These are phyloP conservation scores for Rubia peregrina DNA, from an alignment of 305 asterid species.

Conservation along the genomic window DNA sequence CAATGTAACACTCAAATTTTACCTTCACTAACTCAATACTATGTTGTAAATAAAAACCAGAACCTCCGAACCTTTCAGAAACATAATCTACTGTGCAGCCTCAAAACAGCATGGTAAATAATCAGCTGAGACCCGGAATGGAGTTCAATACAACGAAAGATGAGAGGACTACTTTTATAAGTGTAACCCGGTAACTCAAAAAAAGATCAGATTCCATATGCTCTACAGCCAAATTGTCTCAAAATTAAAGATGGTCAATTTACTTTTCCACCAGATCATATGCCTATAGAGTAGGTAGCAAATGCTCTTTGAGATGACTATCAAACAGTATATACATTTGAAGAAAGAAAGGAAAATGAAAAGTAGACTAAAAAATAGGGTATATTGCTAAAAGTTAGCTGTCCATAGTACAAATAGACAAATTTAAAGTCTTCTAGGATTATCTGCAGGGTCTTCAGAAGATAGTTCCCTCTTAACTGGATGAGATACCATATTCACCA, in stretches of 20 bases:
- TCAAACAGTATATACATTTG: neutral
- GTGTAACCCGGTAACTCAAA: neutral
- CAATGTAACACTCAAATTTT: neutral
- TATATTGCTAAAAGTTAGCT: neutral
- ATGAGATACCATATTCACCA: neutral
- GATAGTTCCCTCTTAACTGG: neutral
- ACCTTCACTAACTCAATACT: neutral
- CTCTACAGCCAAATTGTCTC: neutral
- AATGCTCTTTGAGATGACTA: neutral
- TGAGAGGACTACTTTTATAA: neutral
- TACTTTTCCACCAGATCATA: neutral
- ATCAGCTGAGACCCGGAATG: neutral
- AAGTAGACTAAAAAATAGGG: neutral
- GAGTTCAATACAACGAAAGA: neutral
- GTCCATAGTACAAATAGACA: neutral
- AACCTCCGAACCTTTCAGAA: neutral
- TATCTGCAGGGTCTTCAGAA: neutral
- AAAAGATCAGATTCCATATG: neutral
- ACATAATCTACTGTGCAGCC: neutral
- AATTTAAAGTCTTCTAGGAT: neutral
- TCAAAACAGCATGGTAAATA: neutral
- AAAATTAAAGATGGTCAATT: neutral
- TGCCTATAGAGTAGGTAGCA: neutral
- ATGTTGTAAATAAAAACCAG: neutral
- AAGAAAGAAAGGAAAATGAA: neutral